Conservation (phyloP, 2,329 filamentous ascomycete genomes). For the Clonostachys rhizophaga region DNA sequence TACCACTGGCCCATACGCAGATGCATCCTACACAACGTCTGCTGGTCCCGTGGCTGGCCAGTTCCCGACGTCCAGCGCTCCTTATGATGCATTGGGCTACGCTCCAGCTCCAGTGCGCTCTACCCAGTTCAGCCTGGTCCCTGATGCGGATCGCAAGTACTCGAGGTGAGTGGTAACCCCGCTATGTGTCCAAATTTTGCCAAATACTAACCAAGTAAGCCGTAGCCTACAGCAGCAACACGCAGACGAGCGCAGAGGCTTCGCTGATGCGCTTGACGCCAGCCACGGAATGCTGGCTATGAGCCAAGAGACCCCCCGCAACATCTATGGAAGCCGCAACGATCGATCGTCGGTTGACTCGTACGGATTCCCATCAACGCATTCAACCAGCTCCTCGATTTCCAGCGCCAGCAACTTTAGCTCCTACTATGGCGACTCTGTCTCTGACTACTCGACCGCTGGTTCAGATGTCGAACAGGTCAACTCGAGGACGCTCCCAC, state of each 20-base stretch:
- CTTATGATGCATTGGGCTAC: slow-evolving; percentile 76
- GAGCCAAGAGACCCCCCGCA: slow-evolving; percentile 90
- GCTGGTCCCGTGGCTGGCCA: slow-evolving; percentile 62
- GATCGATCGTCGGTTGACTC: slow-evolving; percentile 75
- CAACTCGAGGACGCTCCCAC: slow-evolving; percentile 76
- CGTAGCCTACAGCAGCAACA: slow-evolving; percentile 3
- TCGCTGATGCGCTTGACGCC: slow-evolving; percentile 86
- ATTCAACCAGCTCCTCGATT: slow-evolving; percentile 85
- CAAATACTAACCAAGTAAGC: slow-evolving; percentile 13
- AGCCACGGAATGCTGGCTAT: slow-evolving; percentile 93
- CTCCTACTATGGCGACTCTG: slow-evolving; percentile 79
- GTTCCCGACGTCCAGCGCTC: slow-evolving; percentile 60
- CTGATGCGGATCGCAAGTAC: slow-evolving; percentile 60
- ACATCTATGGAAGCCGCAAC: slow-evolving; percentile 72
- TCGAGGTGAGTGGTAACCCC: slow-evolving; percentile 69
- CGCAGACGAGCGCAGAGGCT: slow-evolving; percentile 58
- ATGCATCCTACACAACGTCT: slow-evolving; percentile 62
- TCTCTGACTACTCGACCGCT: slow-evolving; percentile 89
- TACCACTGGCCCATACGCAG: slow-evolving; percentile 63
- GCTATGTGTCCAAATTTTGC: slow-evolving; percentile 38
- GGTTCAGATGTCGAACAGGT: slow-evolving; percentile 82
- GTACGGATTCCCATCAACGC: slow-evolving; percentile 83
- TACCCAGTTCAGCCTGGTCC: slow-evolving; percentile 46
- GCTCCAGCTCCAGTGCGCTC: slow-evolving; percentile 59
- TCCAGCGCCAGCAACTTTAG: slow-evolving; percentile 79